Base-by-base conservation (phyloP, 495 filamentous ascomycete species). In the Astrothelium subdiscretum region DNA sequence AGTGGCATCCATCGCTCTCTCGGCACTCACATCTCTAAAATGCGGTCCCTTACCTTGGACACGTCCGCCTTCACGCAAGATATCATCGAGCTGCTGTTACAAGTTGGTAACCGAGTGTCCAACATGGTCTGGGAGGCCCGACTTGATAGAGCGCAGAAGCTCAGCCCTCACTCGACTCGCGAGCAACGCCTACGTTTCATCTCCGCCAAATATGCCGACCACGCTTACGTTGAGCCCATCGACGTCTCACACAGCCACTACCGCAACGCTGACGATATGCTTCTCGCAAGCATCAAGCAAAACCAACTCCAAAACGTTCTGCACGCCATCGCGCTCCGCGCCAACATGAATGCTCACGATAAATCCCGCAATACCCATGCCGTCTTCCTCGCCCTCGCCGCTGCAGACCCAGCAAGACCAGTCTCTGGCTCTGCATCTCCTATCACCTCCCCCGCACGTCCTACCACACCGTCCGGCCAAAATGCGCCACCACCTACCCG, bases 51-150 rank as follows among this genome's bases (percentile, higher is more conserved):
- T 31, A 97, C 94, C 0, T 81, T 99, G 24, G 94, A 99, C 74
- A 94, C 91, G 48, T 89, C 86, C 20, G 96, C 91, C 1, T 99
- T 97, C 73, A 97, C 92, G 0, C 89, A 89, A 48, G 94, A 99
- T 73, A 91, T 96, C 61, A 85, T 97, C 62, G 95, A 97, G 67
- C 83, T 97, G n/a, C 82, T 99, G 13, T 79, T 96, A 60, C 86
- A 91, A 40, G 83, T 97, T 63, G 95, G 95, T 59, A 99, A 99
- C 71, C 83, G 90, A 29, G 84, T 96, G 27, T 94, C 91, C 64
- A 99, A 99, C 70, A 91, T 94, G 86, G 80, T 99, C 18, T 99
- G 90, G 87, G 94, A 99, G 75, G 88, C 91, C 27, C 92, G 75
- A 58, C 78, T 96, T 26, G 89, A 95, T 64, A 81, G 81, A 24